phyloP scores from a whole-genome alignment of 768 basidiomycete genomes.

The Suillus paluster region DNA sequence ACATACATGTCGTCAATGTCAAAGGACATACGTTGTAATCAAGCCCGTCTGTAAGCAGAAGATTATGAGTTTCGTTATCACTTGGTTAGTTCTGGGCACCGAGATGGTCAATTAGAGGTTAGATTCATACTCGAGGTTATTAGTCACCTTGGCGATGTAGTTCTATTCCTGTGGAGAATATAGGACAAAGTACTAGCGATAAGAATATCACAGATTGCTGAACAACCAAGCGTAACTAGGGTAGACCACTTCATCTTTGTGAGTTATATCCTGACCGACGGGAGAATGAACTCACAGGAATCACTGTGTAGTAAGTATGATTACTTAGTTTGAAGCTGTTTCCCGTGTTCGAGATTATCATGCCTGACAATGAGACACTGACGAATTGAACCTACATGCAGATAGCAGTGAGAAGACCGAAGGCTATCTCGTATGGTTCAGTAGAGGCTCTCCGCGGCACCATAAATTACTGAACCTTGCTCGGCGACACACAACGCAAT shows the following conservation, averaged over 20 bases:
- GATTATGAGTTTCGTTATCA: slow-evolving; percentile 21
- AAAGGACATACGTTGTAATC: slow-evolving; percentile 25
- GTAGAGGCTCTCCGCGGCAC: not conserved
- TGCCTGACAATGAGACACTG: not conserved
- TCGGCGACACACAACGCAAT: not conserved
- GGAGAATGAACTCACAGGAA: not conserved
- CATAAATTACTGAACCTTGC: not conserved
- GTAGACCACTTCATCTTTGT: slow-evolving; percentile 22
- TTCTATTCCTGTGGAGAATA: slow-evolving; percentile 14
- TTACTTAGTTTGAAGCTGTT: not conserved
- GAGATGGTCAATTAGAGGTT: not conserved
- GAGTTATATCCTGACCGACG: not conserved
- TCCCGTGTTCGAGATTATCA: not conserved
- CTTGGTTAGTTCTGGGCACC: slow-evolving; percentile 16
- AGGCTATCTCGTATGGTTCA: not conserved
- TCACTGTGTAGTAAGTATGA: not conserved
- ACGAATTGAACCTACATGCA: not conserved
- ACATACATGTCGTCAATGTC: not conserved
- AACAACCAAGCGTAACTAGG: slow-evolving; percentile 27
- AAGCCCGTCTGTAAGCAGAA: slow-evolving; percentile 33
- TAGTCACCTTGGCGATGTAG: slow-evolving; percentile 19
- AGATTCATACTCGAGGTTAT: not conserved
- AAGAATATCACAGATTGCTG: slow-evolving; percentile 22
- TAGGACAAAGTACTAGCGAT: slow-evolving; percentile 27
- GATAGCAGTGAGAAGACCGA: not conserved